phyloP scores from a whole-genome alignment of 2,329 filamentous ascomycete genomes.

The Aurifilum marmelostoma region DNA sequence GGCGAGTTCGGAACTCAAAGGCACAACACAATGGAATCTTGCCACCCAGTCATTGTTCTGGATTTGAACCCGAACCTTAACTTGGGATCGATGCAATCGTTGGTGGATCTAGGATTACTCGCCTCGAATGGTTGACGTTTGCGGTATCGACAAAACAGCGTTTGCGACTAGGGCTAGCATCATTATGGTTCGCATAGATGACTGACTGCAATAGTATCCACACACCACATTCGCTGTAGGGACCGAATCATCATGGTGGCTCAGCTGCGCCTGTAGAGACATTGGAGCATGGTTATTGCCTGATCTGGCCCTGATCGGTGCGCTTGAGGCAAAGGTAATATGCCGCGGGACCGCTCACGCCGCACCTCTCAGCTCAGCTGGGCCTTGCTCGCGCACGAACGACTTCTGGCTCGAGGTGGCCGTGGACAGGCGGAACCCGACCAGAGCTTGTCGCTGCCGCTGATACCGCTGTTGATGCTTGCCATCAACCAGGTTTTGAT shows the following conservation, averaged over 20 bases:
- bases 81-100: not conserved
- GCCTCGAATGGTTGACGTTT: not conserved
- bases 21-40: not conserved
- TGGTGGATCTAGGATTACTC: not conserved
- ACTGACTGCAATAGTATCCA: not conserved
- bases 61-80: not conserved
- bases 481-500: not conserved
- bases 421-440: not conserved
- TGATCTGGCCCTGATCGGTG: not conserved
- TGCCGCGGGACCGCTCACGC: not conserved
- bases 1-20: not conserved
- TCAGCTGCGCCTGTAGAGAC: not conserved
- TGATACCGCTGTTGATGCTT: not conserved
- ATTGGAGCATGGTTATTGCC: not conserved
- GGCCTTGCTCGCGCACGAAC: not conserved
- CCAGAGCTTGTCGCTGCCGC: not conserved
- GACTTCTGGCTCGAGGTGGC: not conserved
- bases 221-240: not conserved
- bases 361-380: not conserved
- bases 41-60: not conserved
- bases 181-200: not conserved
- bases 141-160: not conserved
- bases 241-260: conserved; percentile 1
- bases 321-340: not conserved
- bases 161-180: not conserved